Evolutionary conservation across 83 land plant genomes (phyloP), one percentile per base, ranked within the genome.

Genomic region (Thuja plicata): DNA sequence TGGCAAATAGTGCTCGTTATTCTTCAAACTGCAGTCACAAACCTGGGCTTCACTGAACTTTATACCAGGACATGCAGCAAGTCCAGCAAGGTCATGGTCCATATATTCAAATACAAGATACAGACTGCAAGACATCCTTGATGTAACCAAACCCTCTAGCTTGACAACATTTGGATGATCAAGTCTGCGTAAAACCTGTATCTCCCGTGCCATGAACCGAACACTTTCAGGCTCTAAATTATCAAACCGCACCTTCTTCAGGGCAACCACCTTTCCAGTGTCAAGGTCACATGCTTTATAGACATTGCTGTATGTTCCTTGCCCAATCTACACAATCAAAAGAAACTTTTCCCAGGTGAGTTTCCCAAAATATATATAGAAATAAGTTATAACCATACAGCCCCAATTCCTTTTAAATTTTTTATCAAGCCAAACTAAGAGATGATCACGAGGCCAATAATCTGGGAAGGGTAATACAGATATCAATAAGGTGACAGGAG

Each of bases 21-120:
- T n/a, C 3, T 34, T 76, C 79, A 76, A 3, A 83, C 30, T 35
- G 54, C 78, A 30, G 45, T 41, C 88, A 74, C 86, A 48, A 80
- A 94, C 95, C 95, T 94, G 95, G 35, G 95, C 87, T 86, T 92
- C 95, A 50, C 91, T 88, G 89, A 94, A 94, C 88, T 90, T 94
- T 50, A 90, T 74, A 54, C 93, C 91, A 43, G 95, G 94, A 83
- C 84, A 86, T 73, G 93, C 88, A 78, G 95, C 91, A 74, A 94
- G 94, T 50, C 95, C 95, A 32, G 93, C 90, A 38, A 94, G 94
- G 73, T 94, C 95, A 91, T 94, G 95, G 82, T 94, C 95, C 95
- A 94, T 94, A 84, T 94, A 92, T 78, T 93, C 94, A 90, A 93
- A 91, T 87, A 93, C 89, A 91, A 94, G 95, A 79, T 92, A 94